phyloP scores from a whole-genome alignment of 2,329 filamentous ascomycete species.

The Thermomyces lanuginosus region DNA sequence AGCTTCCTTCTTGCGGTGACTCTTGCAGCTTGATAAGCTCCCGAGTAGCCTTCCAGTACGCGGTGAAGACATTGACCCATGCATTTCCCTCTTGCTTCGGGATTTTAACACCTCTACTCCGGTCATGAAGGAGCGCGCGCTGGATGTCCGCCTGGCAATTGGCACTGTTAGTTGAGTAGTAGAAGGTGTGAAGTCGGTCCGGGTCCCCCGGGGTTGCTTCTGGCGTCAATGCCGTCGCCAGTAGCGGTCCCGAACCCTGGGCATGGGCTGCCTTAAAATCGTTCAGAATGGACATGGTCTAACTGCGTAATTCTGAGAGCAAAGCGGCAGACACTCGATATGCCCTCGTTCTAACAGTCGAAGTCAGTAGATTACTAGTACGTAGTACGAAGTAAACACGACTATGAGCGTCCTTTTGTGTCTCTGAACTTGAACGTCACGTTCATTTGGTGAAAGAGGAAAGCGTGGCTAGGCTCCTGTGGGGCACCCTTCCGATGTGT shows the following conservation, averaged over 20 bases:
- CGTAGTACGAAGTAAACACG: no score
- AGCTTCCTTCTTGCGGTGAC: constrained; percentile 40
- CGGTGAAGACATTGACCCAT: constrained; percentile 75
- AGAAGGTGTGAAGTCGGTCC: constrained; percentile 52
- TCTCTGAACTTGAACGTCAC: no score
- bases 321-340: no score
- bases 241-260: constrained; percentile 49
- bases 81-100: constrained; percentile 52
- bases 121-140: constrained; percentile 50
- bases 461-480: no score
- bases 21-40: constrained; percentile 54
- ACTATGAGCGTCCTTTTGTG: no score
- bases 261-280: constrained; percentile 57
- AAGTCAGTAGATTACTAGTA: no score
- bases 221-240: constrained; percentile 62
- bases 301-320: no score
- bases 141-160: constrained; percentile 54
- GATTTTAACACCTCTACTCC: constrained; percentile 37
- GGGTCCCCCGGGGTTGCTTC: constrained; percentile 46
- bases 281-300: no score
- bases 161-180: constrained; percentile 51
- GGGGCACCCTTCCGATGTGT: constrained; percentile 6
- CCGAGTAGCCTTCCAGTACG: constrained; percentile 69
- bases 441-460: no score
- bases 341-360: no score